Evolutionary conservation across 1,139 yeast species (phyloP), one percentile per base, ranked within the genome.

Genomic region (Lipomyces yarrowii): DNA sequence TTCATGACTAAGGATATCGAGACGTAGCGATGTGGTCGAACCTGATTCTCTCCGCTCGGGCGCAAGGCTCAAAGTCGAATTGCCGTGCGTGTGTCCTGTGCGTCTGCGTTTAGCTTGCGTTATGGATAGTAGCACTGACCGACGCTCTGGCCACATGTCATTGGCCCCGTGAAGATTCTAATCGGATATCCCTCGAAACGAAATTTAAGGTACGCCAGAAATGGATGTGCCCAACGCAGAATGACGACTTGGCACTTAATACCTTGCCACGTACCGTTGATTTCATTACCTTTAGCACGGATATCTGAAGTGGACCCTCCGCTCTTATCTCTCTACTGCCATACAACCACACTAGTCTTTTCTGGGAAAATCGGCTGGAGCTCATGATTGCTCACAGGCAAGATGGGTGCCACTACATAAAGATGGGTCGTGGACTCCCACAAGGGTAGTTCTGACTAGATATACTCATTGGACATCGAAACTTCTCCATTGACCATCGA

Each of bases 131-230:
- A 18, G 54, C 26, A 21, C 32, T 51, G 32, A 51, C 32, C 15
- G 11, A 23, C 8, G 55, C 55, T 51, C 55, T 51, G 55, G 55
- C 55, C 55, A 51, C 32, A 51, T 51, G 55, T 26, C 23, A 51
- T 21, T 11, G 21, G 13, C 18, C 0, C 18, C 3, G 13, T 51
- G 15, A 7, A 13, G 55, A 3, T 21, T 26, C 30, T 32, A 23
- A 10, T 8, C 55, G 33, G 32, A 8, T 8, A n/a, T 21, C 21
- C 7, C 32, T 51, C 30, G 32, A 21, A 21, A 18, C n/a, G n/a
- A 4, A 15, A 2, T 3, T 39, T 4, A 15, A 7, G 46, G 21
- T 39, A 13, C 46, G 13, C 21, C 18, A 26, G 30, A 26, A 26
- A 4, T 26, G 30, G 30, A 3, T 26, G 30, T 3, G 30, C 30